Evolutionary conservation across 2,329 filamentous ascomycete species (phyloP), one percentile per base, ranked within the genome.

Genomic region (Dissoconium aciculare): DNA sequence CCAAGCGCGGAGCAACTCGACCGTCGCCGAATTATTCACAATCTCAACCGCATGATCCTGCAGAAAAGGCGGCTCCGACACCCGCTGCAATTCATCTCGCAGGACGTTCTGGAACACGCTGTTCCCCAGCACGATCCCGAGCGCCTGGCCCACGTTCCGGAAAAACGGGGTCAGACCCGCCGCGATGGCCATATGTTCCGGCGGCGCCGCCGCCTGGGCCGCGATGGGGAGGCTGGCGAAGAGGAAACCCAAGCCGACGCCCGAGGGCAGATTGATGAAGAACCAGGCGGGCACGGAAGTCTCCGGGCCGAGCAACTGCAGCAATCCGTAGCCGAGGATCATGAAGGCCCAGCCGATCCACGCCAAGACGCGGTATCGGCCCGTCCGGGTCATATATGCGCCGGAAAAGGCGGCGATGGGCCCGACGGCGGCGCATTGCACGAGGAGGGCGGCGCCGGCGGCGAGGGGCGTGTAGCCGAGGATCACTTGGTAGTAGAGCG

Each of bases 41-140:
- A n/a, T n/a, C n/a, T n/a, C n/a, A n/a, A n/a, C n/a, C n/a, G n/a
- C n/a, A n/a, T n/a, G n/a, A n/a, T n/a, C n/a, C n/a, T n/a, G n/a
- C n/a, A n/a, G n/a, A n/a, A n/a, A n/a, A n/a, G n/a, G n/a, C n/a
- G n/a, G n/a, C n/a, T n/a, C n/a, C n/a, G n/a, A n/a, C n/a, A n/a
- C n/a, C n/a, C n/a, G n/a, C n/a, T n/a, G n/a, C n/a, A n/a, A n/a
- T n/a, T n/a, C n/a, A n/a, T n/a, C n/a, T n/a, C n/a, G n/a, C n/a
- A n/a, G n/a, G n/a, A n/a, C n/a, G n/a, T 43, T 81, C 52, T 81
- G 75, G 55, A 81, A 80, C 28, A 77, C 64, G 17, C 75, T 72
- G 2, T 75, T 75, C 2, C 72, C 70, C 30, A 79, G 62, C 2
- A 75, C 74, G 3, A 80, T 71, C 15, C 75, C 75, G 5, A 79